phyloP scores from a whole-genome alignment of 75 land plant genomes.

The Sequoiadendron giganteum region DNA sequence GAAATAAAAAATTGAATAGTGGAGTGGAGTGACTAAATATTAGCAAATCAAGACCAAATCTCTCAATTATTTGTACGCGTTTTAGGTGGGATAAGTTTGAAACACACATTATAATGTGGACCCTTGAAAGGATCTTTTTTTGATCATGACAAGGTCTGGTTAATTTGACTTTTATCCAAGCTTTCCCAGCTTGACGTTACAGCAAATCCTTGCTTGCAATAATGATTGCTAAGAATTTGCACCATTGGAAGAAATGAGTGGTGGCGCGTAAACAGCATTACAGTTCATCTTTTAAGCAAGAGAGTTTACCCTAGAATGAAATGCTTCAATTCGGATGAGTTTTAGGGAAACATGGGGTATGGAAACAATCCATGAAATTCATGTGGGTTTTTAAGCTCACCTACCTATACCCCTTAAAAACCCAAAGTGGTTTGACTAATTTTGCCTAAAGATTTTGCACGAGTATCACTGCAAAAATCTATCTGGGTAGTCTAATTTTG shows the following conservation, averaged over 20 bases:
- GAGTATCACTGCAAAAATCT: not conserved
- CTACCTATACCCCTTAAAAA: not conserved
- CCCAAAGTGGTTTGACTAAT: not conserved
- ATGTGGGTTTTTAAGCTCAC: not conserved
- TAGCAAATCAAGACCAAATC: not conserved
- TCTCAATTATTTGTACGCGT: no score
- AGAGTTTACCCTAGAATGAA: not conserved
- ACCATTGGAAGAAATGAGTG: not conserved
- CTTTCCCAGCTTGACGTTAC: not conserved
- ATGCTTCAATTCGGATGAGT: not conserved
- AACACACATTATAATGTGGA: no score
- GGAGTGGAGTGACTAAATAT: no score
- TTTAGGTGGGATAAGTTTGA: not conserved
- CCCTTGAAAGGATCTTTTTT: not conserved
- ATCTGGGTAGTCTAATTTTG: not conserved
- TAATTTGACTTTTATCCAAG: not conserved
- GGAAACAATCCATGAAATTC: not conserved
- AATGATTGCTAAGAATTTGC: not conserved
- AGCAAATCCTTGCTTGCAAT: not conserved
- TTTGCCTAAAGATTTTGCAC: not conserved
- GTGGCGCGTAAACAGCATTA: not conserved
- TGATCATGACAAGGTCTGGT: not conserved
- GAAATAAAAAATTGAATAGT: no score
- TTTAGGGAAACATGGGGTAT: not conserved
- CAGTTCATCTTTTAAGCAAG: not conserved